phyloP scores from a whole-genome alignment of 345 rosid genomes.

The Salix dunnii region DNA sequence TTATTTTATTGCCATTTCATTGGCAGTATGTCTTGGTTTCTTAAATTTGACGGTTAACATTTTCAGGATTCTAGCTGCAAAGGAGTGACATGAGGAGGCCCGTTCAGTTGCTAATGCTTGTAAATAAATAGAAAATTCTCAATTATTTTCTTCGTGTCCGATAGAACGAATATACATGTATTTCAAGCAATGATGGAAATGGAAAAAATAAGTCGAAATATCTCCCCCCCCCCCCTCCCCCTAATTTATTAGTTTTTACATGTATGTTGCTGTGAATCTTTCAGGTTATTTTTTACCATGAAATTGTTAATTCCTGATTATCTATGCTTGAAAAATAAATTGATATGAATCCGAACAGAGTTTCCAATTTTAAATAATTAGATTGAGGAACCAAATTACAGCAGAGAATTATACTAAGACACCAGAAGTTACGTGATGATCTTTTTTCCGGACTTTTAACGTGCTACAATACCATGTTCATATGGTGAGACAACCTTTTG shows the following conservation, averaged over 20 bases:
- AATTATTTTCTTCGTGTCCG: slow-evolving; percentile 6
- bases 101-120: slow-evolving; percentile 34
- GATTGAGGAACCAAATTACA: not conserved
- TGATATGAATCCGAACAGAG: not conserved
- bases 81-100: slow-evolving; percentile 10
- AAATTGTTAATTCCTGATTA: not conserved
- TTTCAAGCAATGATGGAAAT: slow-evolving; percentile 20
- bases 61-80: slow-evolving; percentile 15
- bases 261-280: not conserved
- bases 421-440: not conserved
- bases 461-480: not conserved
- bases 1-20: not conserved
- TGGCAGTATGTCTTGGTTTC: not conserved
- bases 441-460: not conserved
- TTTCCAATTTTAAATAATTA: not conserved
- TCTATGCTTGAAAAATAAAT: not conserved
- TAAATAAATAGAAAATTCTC: slow-evolving; percentile 42
- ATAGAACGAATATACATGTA: slow-evolving; percentile 21
- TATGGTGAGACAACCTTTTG: not conserved
- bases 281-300: not conserved
- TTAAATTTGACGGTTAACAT: slow-evolving; percentile 2
- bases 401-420: not conserved
- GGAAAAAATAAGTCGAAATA: not conserved
- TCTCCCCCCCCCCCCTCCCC: not conserved
- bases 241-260: not conserved